phyloP scores from a whole-genome alignment of 169 alveolate species.

The Eimeria falciformis region DNA sequence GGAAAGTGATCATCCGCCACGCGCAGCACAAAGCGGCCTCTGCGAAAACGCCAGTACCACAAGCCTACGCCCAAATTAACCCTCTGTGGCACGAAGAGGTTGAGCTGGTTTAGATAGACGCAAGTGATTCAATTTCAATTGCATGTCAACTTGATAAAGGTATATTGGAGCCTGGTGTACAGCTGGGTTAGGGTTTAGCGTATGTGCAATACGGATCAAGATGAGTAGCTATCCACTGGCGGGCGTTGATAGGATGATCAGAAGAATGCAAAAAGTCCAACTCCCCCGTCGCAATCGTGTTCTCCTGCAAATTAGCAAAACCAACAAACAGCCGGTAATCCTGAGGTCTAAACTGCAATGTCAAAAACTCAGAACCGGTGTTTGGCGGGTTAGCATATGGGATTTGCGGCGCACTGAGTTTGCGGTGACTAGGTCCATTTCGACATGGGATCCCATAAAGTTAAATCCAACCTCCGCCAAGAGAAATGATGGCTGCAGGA shows the following conservation, averaged over 20 bases:
- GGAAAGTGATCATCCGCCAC: conserved; percentile 75
- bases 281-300: conserved; percentile 59
- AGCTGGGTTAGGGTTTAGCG: neutral
- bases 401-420: neutral
- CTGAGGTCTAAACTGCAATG: neutral
- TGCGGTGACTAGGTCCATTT: conserved; percentile 59
- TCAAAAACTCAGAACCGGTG: neutral
- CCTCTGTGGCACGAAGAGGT: conserved; percentile 1
- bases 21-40: conserved; percentile 67
- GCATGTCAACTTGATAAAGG: neutral
- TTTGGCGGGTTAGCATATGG: no score
- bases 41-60: neutral
- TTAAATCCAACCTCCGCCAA: conserved; percentile 62
- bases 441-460: conserved; percentile 74
- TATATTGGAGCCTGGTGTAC: no score
- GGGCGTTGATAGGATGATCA: conserved; percentile 55
- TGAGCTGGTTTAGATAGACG: no score
- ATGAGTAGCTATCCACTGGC: conserved; percentile 77
- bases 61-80: neutral
- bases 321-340: no score
- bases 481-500: conserved; percentile 50
- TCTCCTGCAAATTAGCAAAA: neutral
- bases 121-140: no score
- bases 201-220: conserved; percentile 12
- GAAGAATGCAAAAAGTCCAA: conserved; percentile 66